A percentile compares a stretch with the other conserved stretches of the same genome.
Evolutionary conservation across 1,139 yeast species (phyloP).

Genomic region (Pichia sp.): DNA sequence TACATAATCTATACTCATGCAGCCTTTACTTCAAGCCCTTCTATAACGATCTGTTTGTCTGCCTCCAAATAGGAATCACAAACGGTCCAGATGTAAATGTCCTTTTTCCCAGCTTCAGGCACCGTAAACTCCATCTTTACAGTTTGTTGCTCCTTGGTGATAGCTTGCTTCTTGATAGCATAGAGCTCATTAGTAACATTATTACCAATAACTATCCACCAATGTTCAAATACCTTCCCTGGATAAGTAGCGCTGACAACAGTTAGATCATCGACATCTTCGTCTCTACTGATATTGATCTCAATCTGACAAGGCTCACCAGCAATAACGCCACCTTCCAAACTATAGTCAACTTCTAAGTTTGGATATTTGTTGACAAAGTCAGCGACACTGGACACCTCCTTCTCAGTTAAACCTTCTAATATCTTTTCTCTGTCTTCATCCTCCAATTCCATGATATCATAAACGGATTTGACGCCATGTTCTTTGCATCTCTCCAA

Average conservation of each 20-base stretch:
- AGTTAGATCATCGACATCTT: conserved; percentile 52
- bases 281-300: conserved; percentile 60
- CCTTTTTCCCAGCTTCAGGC: conserved; percentile 54
- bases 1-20: too few species aligned
- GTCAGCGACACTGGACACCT: conserved; percentile 61
- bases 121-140: conserved; percentile 51
- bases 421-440: conserved; percentile 63
- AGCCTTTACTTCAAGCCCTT: too few species aligned
- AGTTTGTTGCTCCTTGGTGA: conserved; percentile 46
- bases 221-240: conserved; percentile 56
- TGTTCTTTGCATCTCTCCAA: conserved; percentile 50
- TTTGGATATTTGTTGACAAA: conserved; percentile 90
- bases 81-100: conserved; percentile 72
- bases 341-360: conserved; percentile 57
- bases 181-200: conserved; percentile 50
- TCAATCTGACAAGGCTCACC: conserved; percentile 41
- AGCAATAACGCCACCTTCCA: conserved; percentile 37
- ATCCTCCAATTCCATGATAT: conserved; percentile 80
- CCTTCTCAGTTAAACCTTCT: conserved; percentile 40
- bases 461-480: conserved; percentile 68
- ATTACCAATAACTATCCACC: conserved; percentile 89
- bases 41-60: conserved; percentile 64
- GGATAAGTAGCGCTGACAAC: conserved; percentile 58
- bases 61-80: conserved; percentile 90
- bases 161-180: conserved; percentile 62